Evolutionary conservation across 2,329 filamentous ascomycete species (phyloP).

Genomic region (Fusarium sp.): DNA sequence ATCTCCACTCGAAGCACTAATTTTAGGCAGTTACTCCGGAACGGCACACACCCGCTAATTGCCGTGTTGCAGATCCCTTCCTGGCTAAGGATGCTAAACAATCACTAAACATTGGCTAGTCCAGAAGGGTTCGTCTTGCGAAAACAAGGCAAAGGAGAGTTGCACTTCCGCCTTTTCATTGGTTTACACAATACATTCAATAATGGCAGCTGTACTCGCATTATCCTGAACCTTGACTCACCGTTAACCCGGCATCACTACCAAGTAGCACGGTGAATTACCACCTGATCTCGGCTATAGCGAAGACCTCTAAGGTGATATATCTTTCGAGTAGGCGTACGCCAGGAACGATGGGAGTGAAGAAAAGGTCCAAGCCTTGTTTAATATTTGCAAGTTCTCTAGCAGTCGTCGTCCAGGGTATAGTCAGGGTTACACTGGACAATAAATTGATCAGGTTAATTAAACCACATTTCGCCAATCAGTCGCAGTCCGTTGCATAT

Average conservation of each 20-base stretch:
- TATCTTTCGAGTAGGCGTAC: background rate
- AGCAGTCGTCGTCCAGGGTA: background rate
- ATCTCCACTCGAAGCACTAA: background rate
- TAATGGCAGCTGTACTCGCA: background rate
- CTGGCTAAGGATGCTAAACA: background rate
- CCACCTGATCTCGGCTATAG: background rate
- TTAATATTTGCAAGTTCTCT: background rate
- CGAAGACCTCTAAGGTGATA: background rate
- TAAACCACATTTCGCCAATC: no score
- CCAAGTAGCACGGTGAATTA: no score
- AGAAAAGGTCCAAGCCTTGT: background rate
- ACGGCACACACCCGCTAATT: background rate
- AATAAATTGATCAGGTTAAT: background rate
- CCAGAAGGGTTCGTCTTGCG: background rate
- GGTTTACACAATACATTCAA: background rate
- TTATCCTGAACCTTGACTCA: background rate
- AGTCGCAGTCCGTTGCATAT: no score
- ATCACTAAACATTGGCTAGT: background rate
- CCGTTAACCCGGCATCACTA: background rate
- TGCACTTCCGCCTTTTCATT: background rate
- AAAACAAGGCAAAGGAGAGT: background rate
- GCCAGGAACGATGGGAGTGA: background rate
- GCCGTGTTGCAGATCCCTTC: slow-evolving; percentile 14
- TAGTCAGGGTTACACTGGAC: background rate
- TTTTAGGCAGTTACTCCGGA: slow-evolving; percentile 11